Base-by-base conservation (phyloP, 1,284 basidiomycete genomes). In the Apiotrichum mycotoxinovorans region DNA sequence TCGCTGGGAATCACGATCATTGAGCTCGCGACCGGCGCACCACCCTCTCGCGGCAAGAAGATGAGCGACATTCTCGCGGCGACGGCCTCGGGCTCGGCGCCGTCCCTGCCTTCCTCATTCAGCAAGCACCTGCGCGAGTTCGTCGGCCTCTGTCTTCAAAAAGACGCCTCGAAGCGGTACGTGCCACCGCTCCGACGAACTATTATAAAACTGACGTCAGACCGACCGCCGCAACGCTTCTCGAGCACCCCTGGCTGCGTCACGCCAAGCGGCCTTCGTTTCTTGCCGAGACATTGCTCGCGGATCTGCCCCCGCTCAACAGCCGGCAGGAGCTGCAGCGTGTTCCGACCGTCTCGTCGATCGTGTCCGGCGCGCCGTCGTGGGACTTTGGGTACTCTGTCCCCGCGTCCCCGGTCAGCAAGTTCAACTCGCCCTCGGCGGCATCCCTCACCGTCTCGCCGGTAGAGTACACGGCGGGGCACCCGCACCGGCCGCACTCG, bases 101-200 rank as follows among this genome's bases (percentile, higher is more conserved):
- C 60, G 1, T 33, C 38, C 20, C 60, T 62, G 1, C 48, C 48
- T 1, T 26, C 38, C 12, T 40, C 44, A 1, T 81, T 87, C 49
- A 87, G 85, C 52, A 88, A 86, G 65, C 85, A 87, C 53, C 85
- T 98, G 82, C 83, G 88, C 33, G 93, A 97, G 34, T 97, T 98
- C 69, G 83, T 97, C 64, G 81, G 86, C 7, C 78, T 81, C 26
- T 96, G 91, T 72, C 79, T 99, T 55, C 85, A 85, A 67, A 90
- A 94, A 68, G 84, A 85, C 43, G 88, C 96, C 0, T 78, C 73
- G 22, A 85, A 89, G 70, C 57, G 73, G 92, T 94, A 70, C 66
- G 84, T 78, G 27, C 22, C n/a, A 11, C 20, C 22, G n/a, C n/a
- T n/a, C n/a, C n/a, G n/a, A n/a, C n/a, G n/a, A n/a, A n/a, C n/a